Evolutionary conservation across 345 rosid species (phyloP), one percentile per base, ranked within the genome.

Genomic region (Dipteronia sinensis): DNA sequence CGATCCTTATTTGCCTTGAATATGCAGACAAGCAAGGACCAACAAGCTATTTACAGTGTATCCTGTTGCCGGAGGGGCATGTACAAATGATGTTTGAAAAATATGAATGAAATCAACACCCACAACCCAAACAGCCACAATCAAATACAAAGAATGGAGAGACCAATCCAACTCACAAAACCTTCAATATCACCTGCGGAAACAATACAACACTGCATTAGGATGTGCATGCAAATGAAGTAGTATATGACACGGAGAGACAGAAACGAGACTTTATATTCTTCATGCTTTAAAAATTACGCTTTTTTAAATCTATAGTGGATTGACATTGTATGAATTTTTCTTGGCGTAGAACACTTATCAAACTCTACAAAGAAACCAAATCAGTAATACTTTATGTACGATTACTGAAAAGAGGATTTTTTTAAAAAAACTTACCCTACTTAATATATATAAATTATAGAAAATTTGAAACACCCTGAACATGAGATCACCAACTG

Each of bases 31-130:
- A 55, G 77, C n/a, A 67, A 29, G 75, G 76, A 70, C 63, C 78
- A 58, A 74, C 83, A 79, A 77, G n/a, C 81, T 81, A 87, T 87
- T 74, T 84, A 87, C 87, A 82, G 29, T 73, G 72, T 72, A 65
- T 76, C 72, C 78, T 77, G 16, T 63, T 56, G 68, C 77, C 65
- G 31, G 23, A 63, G 71, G 55, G 73, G 51, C 75, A 77, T 80
- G 19, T 74, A 71, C 71, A 79, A 65, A 76, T 51, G 40, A 80
- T 78, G 65, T 49, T 23, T 73, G 51, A 74, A 67, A 76, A 67
- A 76, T 61, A 64, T 10, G 55, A 73, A 78, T 38, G 51, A 72
- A 66, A 72, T 44, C 38, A 58, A 79, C 67, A 71, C 56, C 55
- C 76, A 42, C 38, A 44, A 20, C 67, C 76, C 70, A 65, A 64